These are phyloP conservation scores for Rhizopus sp. DNA, from an alignment of 371 early-diverging fungal species.

Conservation along the genomic window DNA sequence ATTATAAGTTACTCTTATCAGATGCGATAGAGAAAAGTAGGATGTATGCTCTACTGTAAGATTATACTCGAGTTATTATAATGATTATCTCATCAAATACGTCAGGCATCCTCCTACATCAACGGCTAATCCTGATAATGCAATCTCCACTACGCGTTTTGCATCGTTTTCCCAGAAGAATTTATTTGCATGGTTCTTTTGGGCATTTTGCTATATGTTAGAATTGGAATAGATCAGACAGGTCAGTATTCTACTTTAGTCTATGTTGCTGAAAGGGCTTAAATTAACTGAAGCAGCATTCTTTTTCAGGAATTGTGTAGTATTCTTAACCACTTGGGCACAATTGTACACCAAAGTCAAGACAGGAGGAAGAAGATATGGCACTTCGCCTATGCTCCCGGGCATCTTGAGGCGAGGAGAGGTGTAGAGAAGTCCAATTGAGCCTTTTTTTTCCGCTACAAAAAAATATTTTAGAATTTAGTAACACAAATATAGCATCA, in stretches of 20 bases:
- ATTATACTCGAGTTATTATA: too few species aligned
- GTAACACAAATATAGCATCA: too few species aligned
- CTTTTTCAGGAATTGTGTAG: constrained; percentile 10
- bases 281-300: constrained; percentile 11
- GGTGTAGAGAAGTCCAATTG: constrained; percentile 5
- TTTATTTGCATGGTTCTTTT: constrained; percentile 2
- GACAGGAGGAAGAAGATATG: constrained; percentile 4
- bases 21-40: too few species aligned
- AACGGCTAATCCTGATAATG: background rate
- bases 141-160: background rate
- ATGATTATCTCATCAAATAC: too few species aligned
- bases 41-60: too few species aligned
- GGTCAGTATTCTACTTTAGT: constrained; percentile 3
- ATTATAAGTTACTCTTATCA: too few species aligned
- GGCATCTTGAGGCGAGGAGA: constrained; percentile 18
- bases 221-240: background rate
- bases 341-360: constrained; percentile 14
- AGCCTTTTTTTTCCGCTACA: too few species aligned
- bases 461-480: too few species aligned
- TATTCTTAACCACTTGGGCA: constrained; percentile 14
- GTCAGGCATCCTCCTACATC: background rate
- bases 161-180: background rate
- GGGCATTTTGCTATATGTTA: background rate
- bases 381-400: constrained; percentile 11
- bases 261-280: constrained; percentile 12